Evolutionary conservation across 2,329 filamentous ascomycete species (phyloP), one percentile per base, ranked within the genome.

Genomic region (Didymella sp.): DNA sequence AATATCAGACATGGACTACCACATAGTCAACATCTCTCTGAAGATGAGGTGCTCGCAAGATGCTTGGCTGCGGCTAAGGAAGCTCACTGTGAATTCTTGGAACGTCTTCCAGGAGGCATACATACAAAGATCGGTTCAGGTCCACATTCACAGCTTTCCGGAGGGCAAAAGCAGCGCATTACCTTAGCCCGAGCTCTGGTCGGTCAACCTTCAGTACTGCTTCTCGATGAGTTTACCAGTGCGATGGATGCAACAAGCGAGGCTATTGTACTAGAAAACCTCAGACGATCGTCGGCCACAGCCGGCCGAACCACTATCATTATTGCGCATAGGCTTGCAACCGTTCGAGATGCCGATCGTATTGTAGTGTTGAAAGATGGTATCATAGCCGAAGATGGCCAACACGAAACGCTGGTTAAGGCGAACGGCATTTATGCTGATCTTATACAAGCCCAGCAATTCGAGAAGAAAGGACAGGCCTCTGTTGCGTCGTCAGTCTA

Each of bases 41-140:
- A 74, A 21, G 68, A 71, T 3, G 76, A 80, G 9, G 78, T 82
- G 0, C 57, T 78, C 2, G 73, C 79, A 9, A 76, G 82, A 25
- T 80, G 83, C 13, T 71, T 76, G 17, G 69, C 63, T 30, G 83
- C 87, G 9, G 82, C 85, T 2, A 74, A 72, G 8, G 78, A 87
- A 31, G 87, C 87, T 2, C 84, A 89, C 70, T 74, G 70, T 40
- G 74, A 76, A 31, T 77, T 77, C 52, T 58, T 77, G 13, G 66
- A 69, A 21, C 61, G 67, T 19, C 67, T 77, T 6, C 73, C 75
- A 4, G 61, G 76, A 40, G 74, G 74, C 6, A 66, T 75, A 7
- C 50, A 74, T 24, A 76, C 73, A 15, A 60, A 57, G 11, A 68
- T 76, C 43, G 70, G 73, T n/a, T 63, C 72, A 12, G 71, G 70